Evolutionary conservation across 2,329 filamentous ascomycete species (phyloP), one percentile per base, ranked within the genome.

Genomic region (Fusarium sacchari): DNA sequence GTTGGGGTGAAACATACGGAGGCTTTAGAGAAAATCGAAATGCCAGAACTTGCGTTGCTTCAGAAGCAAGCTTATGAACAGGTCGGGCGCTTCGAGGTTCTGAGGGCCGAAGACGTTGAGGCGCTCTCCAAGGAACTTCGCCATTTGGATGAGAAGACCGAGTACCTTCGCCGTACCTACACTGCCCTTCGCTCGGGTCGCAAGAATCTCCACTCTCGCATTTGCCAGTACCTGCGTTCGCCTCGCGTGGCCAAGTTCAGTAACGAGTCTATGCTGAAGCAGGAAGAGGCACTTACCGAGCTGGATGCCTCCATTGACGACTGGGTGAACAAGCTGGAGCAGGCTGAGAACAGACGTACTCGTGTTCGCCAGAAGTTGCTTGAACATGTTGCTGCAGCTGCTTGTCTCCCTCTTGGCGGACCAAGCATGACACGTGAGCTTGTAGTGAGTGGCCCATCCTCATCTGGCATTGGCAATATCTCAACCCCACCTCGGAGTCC

Each of bases 251-350:
- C 91, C 63, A 91, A 89, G 73, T 94, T 95, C 80, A 94, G 90
- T 73, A 88, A 91, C 71, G 92, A 95, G 69, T 91, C 90, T 26
- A 89, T 96, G 80, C 86, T 95, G 46, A 93, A 92, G 83, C 93
- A 95, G 79, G 93, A 95, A 80, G 93, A 95, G 81, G 92, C 92
- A 4, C 86, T 96, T 17, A 89, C 91, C 3, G 93, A 95, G 80
- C 88, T 96, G 12, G 93, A 96, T 78, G 84, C 87, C 22, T 93
- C 91, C 6, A 95, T 96, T 71, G 93, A 95, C 77, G 92, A 94
- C 79, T 95, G 93, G 91, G 90, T 93, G 55, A 86, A 84, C 75
- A 95, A 95, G 83, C 88, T 95, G n/a, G 93, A 95, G 78, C 88
- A 92, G 71, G 92, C 93, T 15, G 93, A 96, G 81, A 94, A 95